A percentile compares a stretch with the other conserved stretches of the same genome.
Evolutionary conservation across 208 protist genomes (phyloP).

Genomic region (Crithidia fasciculata): DNA sequence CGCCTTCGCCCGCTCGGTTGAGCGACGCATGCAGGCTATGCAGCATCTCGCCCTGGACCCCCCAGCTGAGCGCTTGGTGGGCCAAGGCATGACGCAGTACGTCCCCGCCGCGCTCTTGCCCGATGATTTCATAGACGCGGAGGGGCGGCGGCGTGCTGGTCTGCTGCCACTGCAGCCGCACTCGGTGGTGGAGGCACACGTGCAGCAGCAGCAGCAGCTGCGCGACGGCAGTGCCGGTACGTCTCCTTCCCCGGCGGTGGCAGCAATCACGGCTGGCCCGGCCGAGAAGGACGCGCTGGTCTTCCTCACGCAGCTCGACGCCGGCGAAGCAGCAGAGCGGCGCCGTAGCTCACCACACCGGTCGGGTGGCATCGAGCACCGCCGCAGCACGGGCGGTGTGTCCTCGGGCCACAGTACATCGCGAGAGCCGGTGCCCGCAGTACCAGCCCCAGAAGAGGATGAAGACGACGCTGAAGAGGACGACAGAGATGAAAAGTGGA

Average conservation of each 20-base stretch:
- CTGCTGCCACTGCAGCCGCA: slow-evolving; percentile 20
- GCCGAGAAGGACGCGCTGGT: slow-evolving; percentile 25
- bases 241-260: background rate
- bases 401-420: background rate
- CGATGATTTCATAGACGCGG: slow-evolving; percentile 25
- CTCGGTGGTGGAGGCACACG: slow-evolving; percentile 28
- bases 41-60: slow-evolving; percentile 79
- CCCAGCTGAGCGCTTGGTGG: slow-evolving; percentile 87
- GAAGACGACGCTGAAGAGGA: slow-evolving; percentile 4
- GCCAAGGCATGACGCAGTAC: slow-evolving; percentile 75
- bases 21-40: slow-evolving; percentile 72
- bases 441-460: background rate
- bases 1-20: slow-evolving; percentile 65
- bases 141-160: slow-evolving; percentile 7
- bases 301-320: slow-evolving; percentile 36
- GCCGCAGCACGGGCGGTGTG: too few relatives aligned
- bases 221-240: slow-evolving; percentile 10
- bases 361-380: too few relatives aligned
- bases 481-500: slow-evolving; percentile 2
- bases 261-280: slow-evolving; percentile 7
- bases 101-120: slow-evolving; percentile 67
- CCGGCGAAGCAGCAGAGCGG: background rate
- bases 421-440: background rate
- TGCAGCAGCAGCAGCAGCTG: slow-evolving; percentile 1
- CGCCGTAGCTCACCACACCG: too few relatives aligned